A percentile compares a stretch with the other conserved stretches of the same genome.
Evolutionary conservation across 106 monocot species (phyloP).

Genomic region (Agapanthus africanus): DNA sequence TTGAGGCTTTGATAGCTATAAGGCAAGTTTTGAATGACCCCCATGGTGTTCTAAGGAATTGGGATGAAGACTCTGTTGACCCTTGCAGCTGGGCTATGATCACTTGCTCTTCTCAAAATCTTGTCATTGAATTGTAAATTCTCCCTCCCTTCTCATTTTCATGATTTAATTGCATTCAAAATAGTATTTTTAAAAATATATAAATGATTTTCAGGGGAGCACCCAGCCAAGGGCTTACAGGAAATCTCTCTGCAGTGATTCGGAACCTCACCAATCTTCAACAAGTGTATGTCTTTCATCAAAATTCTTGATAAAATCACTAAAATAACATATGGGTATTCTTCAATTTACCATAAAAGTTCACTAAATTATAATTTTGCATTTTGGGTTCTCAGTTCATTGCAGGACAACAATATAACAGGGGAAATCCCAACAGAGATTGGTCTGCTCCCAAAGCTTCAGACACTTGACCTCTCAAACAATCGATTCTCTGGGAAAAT

Average conservation of each 20-base stretch:
- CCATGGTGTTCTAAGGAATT: slow-evolving; percentile 77
- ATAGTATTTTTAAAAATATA: too few species aligned
- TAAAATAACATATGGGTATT: too few species aligned
- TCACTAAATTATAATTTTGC: too few species aligned
- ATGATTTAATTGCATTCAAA: background rate
- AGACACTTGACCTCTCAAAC: slow-evolving; percentile 88
- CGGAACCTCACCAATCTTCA: slow-evolving; percentile 87
- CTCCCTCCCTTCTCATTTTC: too few species aligned
- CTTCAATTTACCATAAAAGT: too few species aligned
- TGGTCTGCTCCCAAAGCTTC: slow-evolving; percentile 66
- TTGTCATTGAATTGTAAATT: slow-evolving; percentile 69
- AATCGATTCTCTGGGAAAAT: slow-evolving; percentile 71
- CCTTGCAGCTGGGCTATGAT: slow-evolving; percentile 99
- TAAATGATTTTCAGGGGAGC: slow-evolving; percentile 77
- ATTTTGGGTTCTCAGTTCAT: slow-evolving; percentile 29
- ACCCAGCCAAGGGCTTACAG: slow-evolving; percentile 74
- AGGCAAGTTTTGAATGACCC: slow-evolving; percentile 61
- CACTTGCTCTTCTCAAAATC: slow-evolving; percentile 84
- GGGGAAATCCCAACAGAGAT: slow-evolving; percentile 69
- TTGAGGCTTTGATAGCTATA: slow-evolving; percentile 67
- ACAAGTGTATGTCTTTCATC: slow-evolving; percentile 75
- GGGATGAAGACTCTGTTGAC: slow-evolving; percentile 91
- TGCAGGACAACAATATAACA: slow-evolving; percentile 94
- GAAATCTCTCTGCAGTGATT: slow-evolving; percentile 61
- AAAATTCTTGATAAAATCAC: too few species aligned